These are phyloP conservation scores for Bauhinia variegata DNA, from an alignment of 306 rosid genomes.

Conservation along the genomic window DNA sequence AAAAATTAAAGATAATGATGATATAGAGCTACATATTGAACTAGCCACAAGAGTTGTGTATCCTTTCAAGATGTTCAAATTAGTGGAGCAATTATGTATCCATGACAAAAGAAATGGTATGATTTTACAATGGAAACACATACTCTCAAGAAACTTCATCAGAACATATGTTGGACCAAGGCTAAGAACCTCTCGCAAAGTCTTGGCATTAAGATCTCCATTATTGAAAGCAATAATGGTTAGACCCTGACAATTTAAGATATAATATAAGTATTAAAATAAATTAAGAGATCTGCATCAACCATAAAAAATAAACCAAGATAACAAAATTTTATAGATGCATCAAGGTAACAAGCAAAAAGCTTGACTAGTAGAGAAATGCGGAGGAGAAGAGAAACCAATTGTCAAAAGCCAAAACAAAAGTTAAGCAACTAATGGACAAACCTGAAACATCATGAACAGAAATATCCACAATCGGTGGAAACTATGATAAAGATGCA, in stretches of 20 bases:
- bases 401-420: constrained; percentile 1
- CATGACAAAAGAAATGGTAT: neutral
- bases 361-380: neutral
- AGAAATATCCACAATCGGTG: constrained; percentile 96
- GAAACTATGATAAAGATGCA: constrained; percentile 94
- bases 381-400: constrained; percentile 10
- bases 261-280: constrained; percentile 8
- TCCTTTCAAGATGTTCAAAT: neutral
- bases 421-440: neutral
- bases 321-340: neutral
- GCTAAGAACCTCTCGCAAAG: constrained; percentile 82
- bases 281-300: neutral
- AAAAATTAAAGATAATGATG: neutral
- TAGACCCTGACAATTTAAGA: constrained; percentile 64
- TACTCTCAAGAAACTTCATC: constrained; percentile 93
- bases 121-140: constrained; percentile 32
- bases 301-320: constrained; percentile 23
- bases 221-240: constrained; percentile 82
- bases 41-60: neutral
- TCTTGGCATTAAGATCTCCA: constrained; percentile 60
- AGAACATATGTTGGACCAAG: constrained; percentile 89
- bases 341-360: neutral
- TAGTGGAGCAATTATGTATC: neutral
- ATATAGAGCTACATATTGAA: constrained; percentile 6
- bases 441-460: constrained; percentile 97